Evolutionary conservation across 1,284 basidiomycete genomes (phyloP).

Genomic region (Pisolithus thermaeus): DNA sequence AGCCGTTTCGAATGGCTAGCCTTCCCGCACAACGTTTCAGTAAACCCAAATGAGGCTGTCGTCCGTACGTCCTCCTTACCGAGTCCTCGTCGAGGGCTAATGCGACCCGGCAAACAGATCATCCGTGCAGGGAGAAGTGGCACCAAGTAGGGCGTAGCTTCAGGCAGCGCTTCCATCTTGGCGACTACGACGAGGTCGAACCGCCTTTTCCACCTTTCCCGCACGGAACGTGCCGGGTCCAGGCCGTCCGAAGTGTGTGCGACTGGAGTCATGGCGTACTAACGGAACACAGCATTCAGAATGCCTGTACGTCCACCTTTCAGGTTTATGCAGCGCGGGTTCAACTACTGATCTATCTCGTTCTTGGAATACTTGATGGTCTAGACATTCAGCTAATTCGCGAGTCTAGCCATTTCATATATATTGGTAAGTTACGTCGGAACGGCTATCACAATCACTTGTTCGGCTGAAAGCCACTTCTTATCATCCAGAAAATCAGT

Average conservation of each 20-base stretch:
- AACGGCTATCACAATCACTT: background rate
- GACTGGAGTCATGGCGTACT: conserved; percentile 93
- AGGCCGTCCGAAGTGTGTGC: conserved; percentile 75
- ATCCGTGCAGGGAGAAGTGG: conserved; percentile 67
- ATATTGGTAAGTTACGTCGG: conserved; percentile 60
- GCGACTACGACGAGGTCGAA: conserved; percentile 30
- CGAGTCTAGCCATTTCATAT: conserved; percentile 83
- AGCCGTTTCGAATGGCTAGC: conserved; percentile 73
- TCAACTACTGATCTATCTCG: conserved; percentile 3
- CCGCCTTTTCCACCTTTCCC: conserved; percentile 38
- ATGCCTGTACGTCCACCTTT: conserved; percentile 60
- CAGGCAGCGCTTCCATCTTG: conserved; percentile 50
- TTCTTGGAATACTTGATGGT: background rate
- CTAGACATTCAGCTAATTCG: conserved; percentile 77
- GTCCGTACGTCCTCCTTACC: conserved; percentile 36
- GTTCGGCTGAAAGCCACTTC: conserved; percentile 8
- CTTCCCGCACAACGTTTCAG: conserved; percentile 67
- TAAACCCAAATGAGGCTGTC: conserved; percentile 60
- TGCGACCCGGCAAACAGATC: conserved; percentile 34
- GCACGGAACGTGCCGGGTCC: conserved; percentile 57
- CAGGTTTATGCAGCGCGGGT: conserved; percentile 1
- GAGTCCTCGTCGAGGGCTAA: background rate
- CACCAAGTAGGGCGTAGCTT: conserved; percentile 52
- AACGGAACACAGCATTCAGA: conserved; percentile 81
- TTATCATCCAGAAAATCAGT: conserved; percentile 73